Conservation (phyloP, 352 stramenopile genomes). For the Phytopythium chamaehyphon region DNA sequence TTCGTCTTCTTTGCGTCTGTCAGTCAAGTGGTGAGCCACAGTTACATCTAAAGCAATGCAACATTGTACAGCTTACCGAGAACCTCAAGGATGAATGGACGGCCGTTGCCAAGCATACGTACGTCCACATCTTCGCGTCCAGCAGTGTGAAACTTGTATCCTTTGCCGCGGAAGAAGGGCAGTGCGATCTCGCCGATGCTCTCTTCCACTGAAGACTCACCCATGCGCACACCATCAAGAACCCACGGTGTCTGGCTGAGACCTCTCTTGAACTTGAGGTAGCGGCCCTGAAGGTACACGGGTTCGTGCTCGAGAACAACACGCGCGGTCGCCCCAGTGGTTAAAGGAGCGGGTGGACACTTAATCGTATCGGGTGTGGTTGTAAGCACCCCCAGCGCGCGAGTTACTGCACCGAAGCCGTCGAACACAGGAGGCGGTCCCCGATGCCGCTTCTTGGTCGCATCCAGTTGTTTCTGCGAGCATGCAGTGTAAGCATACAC, state of each 20-base stretch:
- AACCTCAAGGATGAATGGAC: slow-evolving; percentile 90
- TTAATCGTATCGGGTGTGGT: slow-evolving; percentile 48
- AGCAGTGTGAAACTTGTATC: slow-evolving; percentile 95
- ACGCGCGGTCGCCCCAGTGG: slow-evolving; percentile 27
- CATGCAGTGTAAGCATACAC: not conserved
- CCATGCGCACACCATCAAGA: slow-evolving; percentile 81
- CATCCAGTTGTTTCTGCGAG: slow-evolving; percentile 55
- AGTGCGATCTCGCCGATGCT: slow-evolving; percentile 73
- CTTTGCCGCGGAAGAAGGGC: slow-evolving; percentile 53
- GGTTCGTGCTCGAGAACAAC: slow-evolving; percentile 69
- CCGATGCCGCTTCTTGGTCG: slow-evolving; percentile 58
- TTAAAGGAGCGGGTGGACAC: slow-evolving; percentile 43
- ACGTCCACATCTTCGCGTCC: slow-evolving; percentile 98
- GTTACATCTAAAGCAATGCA: too few relatives aligned
- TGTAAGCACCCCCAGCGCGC: slow-evolving; percentile 44
- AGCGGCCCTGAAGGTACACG: slow-evolving; percentile 86
- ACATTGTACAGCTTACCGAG: slow-evolving; percentile 20
- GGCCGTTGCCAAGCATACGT: slow-evolving; percentile 93
- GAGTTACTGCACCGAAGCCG: slow-evolving; percentile 74
- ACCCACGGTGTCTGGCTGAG: slow-evolving; percentile 91
- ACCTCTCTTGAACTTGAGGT: slow-evolving; percentile 88
- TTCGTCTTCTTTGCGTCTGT: slow-evolving; percentile 75
- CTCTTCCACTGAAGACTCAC: slow-evolving; percentile 88
- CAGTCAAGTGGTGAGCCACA: slow-evolving; percentile 6
- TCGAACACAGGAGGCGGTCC: slow-evolving; percentile 60